Percentiles rank a stretch among this genome's conserved stretches.
Evolutionary conservation across 208 protist genomes (phyloP).

Genomic region (Trypanosoma platydactyli): DNA sequence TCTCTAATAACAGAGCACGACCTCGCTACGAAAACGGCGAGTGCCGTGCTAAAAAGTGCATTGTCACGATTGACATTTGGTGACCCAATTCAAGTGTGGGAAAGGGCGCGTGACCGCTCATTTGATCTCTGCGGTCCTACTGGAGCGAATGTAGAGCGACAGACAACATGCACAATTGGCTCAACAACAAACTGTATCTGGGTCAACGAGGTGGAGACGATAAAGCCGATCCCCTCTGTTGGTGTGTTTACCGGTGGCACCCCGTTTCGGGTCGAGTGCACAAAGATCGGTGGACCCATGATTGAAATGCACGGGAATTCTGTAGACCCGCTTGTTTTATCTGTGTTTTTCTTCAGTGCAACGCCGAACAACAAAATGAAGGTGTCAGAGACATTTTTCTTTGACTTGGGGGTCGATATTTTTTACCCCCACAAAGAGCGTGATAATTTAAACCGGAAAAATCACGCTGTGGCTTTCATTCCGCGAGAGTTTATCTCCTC

Average conservation of each 20-base stretch:
- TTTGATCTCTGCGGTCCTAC: slow-evolving; percentile 6
- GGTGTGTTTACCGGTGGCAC: slow-evolving; percentile 69
- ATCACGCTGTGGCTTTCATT: slow-evolving; percentile 72
- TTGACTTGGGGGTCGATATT: slow-evolving; percentile 72
- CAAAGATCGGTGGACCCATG: slow-evolving; percentile 60
- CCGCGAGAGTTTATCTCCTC: slow-evolving; percentile 74
- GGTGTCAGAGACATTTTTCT: slow-evolving; percentile 90
- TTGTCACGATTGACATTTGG: slow-evolving; percentile 73
- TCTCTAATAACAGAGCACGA: slow-evolving; percentile 49
- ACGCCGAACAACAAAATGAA: slow-evolving; percentile 44
- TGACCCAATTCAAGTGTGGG: slow-evolving; percentile 84
- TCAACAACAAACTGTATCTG: slow-evolving; percentile 54
- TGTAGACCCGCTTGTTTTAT: slow-evolving; percentile 73
- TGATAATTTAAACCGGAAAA: slow-evolving; percentile 49
- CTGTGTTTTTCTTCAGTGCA: slow-evolving; percentile 63
- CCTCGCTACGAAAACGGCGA: slow-evolving; percentile 33
- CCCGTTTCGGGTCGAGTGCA: slow-evolving; percentile 54
- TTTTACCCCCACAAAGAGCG: slow-evolving; percentile 85
- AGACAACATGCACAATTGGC: slow-evolving; percentile 19
- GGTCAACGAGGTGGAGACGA: slow-evolving; percentile 65
- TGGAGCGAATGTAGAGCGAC: not conserved
- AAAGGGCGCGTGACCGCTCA: slow-evolving; percentile 33
- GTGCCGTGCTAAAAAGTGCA: slow-evolving; percentile 39
- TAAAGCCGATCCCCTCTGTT: slow-evolving; percentile 73
- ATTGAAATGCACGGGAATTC: slow-evolving; percentile 64